These are phyloP conservation scores for Simplicillium aogashimaense DNA, from an alignment of 2,329 filamentous ascomycete species.

Conservation along the genomic window DNA sequence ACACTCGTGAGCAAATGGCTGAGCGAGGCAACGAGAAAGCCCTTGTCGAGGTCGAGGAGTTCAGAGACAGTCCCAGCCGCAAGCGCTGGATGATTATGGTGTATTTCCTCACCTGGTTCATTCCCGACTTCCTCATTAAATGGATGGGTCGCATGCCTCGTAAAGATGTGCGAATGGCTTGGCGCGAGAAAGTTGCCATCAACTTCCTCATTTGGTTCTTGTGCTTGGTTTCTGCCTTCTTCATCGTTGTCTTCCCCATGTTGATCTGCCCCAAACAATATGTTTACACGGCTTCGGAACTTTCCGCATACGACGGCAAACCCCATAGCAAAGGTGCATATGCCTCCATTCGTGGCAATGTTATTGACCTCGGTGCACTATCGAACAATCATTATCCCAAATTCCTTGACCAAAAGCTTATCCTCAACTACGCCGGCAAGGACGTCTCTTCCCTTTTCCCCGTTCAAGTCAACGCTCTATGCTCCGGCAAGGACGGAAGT, in stretches of 20 bases:
- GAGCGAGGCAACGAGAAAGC: slow-evolving; percentile 90
- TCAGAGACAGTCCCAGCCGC: slow-evolving; percentile 64
- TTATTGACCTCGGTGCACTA: slow-evolving; percentile 73
- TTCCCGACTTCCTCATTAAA: slow-evolving; percentile 77
- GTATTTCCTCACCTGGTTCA: slow-evolving; percentile 73
- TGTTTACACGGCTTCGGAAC: slow-evolving; percentile 71
- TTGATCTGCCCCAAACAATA: slow-evolving; percentile 88
- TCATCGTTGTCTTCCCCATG: slow-evolving; percentile 79
- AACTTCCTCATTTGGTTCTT: slow-evolving; percentile 93
- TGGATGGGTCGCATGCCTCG: slow-evolving; percentile 75
- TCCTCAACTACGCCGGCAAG: slow-evolving; percentile 74
- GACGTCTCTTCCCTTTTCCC: slow-evolving; percentile 90
- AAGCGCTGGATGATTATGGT: slow-evolving; percentile 87
- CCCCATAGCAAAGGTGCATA: slow-evolving; percentile 50
- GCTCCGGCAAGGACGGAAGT: slow-evolving; percentile 60
- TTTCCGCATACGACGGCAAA: slow-evolving; percentile 66
- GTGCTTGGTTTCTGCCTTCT: slow-evolving; percentile 71
- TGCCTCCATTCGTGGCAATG: slow-evolving; percentile 76
- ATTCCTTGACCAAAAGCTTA: slow-evolving; percentile 43
- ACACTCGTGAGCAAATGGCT: slow-evolving; percentile 87
- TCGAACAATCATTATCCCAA: slow-evolving; percentile 64
- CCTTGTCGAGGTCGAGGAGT: slow-evolving; percentile 82
- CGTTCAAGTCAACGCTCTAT: slow-evolving; percentile 86
- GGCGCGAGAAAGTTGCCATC: slow-evolving; percentile 96
- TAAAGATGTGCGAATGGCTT: slow-evolving; percentile 85